Percentiles rank a stretch among this genome's conserved stretches.
Evolutionary conservation across 2,329 filamentous ascomycete species (phyloP).

Genomic region (Neoascochyta sp.): DNA sequence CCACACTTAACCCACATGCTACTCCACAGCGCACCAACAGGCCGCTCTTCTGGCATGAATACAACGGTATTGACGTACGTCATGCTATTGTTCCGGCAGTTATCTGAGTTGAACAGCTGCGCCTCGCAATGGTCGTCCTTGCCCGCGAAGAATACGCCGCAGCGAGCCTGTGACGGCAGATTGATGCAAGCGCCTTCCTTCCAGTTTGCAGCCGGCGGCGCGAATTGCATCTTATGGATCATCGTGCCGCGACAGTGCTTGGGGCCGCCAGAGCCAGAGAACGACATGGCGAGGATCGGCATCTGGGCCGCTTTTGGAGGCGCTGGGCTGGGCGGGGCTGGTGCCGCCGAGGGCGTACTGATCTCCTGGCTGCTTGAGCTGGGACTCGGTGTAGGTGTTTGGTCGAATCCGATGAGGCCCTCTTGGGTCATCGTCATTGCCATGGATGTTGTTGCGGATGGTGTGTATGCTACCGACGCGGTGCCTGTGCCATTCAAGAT

Average conservation of each 20-base stretch:
- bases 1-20: conserved; percentile 37
- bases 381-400: conserved; percentile 11
- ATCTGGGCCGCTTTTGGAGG: conserved; percentile 12
- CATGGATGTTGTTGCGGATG: conserved; percentile 7
- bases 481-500: conserved; percentile 20
- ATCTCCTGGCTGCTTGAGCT: conserved; percentile 22
- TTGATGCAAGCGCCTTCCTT: conserved; percentile 33
- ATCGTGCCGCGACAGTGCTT: conserved; percentile 36
- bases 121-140: conserved; percentile 37
- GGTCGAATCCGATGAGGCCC: conserved; percentile 23
- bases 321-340: conserved; percentile 10
- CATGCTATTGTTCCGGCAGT: conserved; percentile 27
- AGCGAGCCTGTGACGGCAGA: conserved; percentile 29
- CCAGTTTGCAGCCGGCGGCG: conserved; percentile 22
- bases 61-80: conserved; percentile 35
- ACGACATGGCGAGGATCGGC: conserved; percentile 33
- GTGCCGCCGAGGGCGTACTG: conserved; percentile 11
- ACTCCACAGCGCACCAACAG: conserved; percentile 32
- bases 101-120: conserved; percentile 28
- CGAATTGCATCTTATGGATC: conserved; percentile 23
- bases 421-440: conserved; percentile 18
- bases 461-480: conserved; percentile 13
- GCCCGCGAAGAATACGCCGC: conserved; percentile 32
- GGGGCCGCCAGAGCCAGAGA: conserved; percentile 31
- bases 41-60: conserved; percentile 35